Evolutionary conservation across 164 flowering plant genomes (phyloP), one percentile per base, ranked within the genome.

Genomic region (Platanus orientalis): DNA sequence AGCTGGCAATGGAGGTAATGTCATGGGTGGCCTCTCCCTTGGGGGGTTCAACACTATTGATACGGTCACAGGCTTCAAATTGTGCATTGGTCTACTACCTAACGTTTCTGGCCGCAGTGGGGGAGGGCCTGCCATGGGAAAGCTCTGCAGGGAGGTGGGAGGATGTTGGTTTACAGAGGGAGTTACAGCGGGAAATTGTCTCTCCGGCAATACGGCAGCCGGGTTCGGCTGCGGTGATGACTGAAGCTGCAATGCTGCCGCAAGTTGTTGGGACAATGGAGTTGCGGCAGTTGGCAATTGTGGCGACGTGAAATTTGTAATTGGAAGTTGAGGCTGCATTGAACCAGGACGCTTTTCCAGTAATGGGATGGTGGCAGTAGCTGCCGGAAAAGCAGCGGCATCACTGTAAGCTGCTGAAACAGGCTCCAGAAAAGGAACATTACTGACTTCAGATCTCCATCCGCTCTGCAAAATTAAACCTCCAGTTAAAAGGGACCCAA

Each of bases 371-470:
- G 62, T 29, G 25, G 71, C 0, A 11, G 60, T 59, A 14, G 36
- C 67, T 6, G 50, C 60, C 1, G 61, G 28, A 32, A 56, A 28
- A 25, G 64, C 25, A 28, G 62, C n/a, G 21, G 21, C 47, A 26
- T 40, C 73, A 39, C 64, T 52, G 47, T 49, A 62, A 17, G 57
- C 63, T 11, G 49, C 44, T 45, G 69, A 6, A 54, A 39, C 56
- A 49, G 72, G 81, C 66, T 63, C 79, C 39, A 82, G 66, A 70
- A 80, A 77, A 0, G 79, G 75, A 53, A 74, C 75, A 73, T 62
- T 78, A 16, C 57, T 66, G 42, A 51, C 71, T 58, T 75, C 89
- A 26, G 78, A 54, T 70, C 73, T 69, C 90, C 90, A 85, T 63
- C 80, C 86, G 69, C 78, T 71, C 90, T 84, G 90, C 77, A 79